Evolutionary conservation across 2,329 filamentous ascomycete species (phyloP).

Genomic region (Diaporthe ampelina): DNA sequence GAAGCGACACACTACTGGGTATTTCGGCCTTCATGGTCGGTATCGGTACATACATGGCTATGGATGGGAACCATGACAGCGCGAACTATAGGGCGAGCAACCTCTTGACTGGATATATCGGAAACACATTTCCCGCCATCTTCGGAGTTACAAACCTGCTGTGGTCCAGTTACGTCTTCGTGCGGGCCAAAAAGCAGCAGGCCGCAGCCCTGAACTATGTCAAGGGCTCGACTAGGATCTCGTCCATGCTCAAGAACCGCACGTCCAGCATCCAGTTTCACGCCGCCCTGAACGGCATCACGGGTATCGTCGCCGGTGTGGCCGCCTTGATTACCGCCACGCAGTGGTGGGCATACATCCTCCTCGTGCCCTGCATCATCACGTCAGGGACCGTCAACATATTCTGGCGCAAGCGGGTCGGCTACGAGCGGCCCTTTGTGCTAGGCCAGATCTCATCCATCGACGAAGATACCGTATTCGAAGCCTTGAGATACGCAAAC

Average conservation of each 20-base stretch:
- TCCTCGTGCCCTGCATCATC: slow-evolving; percentile 64
- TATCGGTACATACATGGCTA: slow-evolving; percentile 66
- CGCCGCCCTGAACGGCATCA: slow-evolving; percentile 58
- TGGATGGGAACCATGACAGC: slow-evolving; percentile 59
- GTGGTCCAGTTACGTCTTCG: slow-evolving; percentile 62
- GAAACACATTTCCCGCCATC: slow-evolving; percentile 63
- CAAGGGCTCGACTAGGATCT: slow-evolving; percentile 44
- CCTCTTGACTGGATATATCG: slow-evolving; percentile 67
- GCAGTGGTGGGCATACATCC: slow-evolving; percentile 66
- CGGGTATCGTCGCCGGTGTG: slow-evolving; percentile 61
- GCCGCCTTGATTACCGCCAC: slow-evolving; percentile 65
- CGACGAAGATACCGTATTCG: slow-evolving; percentile 45
- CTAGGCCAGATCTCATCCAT: slow-evolving; percentile 40
- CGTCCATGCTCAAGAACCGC: slow-evolving; percentile 52
- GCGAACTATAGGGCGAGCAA: slow-evolving; percentile 62
- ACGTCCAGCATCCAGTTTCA: slow-evolving; percentile 60
- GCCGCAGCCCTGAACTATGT: slow-evolving; percentile 46
- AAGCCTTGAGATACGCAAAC: slow-evolving; percentile 48
- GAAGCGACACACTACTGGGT: slow-evolving; percentile 66
- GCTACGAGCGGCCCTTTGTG: slow-evolving; percentile 58
- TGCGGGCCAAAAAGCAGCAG: slow-evolving; percentile 56
- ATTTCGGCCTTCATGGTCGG: slow-evolving; percentile 64
- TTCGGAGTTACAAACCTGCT: slow-evolving; percentile 63
- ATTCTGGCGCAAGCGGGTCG: slow-evolving; percentile 62
- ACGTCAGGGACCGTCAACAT: slow-evolving; percentile 61